These are phyloP conservation scores for Zalerion maritima DNA, from an alignment of 495 filamentous ascomycete species.

Conservation along the genomic window DNA sequence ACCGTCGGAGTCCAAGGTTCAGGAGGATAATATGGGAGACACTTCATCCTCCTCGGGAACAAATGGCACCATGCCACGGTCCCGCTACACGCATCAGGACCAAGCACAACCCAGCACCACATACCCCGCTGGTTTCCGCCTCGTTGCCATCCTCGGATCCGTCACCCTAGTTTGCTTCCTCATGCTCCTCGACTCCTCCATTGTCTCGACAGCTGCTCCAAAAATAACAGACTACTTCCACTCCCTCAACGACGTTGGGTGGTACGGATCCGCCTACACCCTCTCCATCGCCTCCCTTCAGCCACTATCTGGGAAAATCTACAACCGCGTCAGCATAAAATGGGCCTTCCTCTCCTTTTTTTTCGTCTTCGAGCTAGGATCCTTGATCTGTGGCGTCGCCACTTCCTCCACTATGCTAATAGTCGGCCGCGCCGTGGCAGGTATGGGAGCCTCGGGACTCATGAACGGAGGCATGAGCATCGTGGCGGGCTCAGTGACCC, in stretches of 20 bases:
- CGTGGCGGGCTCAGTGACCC: conserved; percentile 27
- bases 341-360: conserved; percentile 31
- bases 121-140: conserved; percentile 12
- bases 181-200: conserved; percentile 35
- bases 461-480: conserved; percentile 40
- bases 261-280: conserved; percentile 39
- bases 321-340: conserved; percentile 27
- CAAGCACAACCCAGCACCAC: conserved; percentile 7
- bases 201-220: conserved; percentile 31
- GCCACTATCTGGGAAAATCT: conserved; percentile 37
- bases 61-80: too few species aligned
- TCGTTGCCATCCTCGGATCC: conserved; percentile 10
- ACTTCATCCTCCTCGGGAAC: too few species aligned
- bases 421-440: conserved; percentile 38
- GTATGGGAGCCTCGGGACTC: conserved; percentile 32
- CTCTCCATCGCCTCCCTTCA: conserved; percentile 25
- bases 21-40: too few species aligned
- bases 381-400: conserved; percentile 37
- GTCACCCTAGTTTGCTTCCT: conserved; percentile 28
- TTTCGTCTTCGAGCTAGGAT: conserved; percentile 36
- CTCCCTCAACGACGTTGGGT: conserved; percentile 31
- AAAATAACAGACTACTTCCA: conserved; percentile 31
- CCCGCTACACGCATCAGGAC: too few species aligned
- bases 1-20: too few species aligned
- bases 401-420: conserved; percentile 36